phyloP scores from a whole-genome alignment of 2,329 filamentous ascomycete species.

The Aspergillus jensenii region DNA sequence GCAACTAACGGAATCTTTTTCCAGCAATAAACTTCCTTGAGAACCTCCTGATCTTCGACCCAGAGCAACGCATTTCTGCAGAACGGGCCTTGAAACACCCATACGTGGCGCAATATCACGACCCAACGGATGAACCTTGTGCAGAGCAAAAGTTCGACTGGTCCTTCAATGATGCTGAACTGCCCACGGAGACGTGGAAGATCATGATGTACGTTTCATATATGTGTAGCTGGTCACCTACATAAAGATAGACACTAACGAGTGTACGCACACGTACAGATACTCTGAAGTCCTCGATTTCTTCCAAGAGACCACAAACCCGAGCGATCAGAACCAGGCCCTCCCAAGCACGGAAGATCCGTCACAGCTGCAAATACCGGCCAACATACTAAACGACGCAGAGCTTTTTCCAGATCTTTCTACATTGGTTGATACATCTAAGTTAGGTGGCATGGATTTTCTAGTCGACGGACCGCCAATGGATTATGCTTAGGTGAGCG shows the following conservation, averaged over 20 bases:
- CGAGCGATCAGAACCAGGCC: background rate
- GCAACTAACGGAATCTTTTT: constrained; percentile 12
- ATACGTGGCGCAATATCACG: constrained; percentile 94
- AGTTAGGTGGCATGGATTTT: background rate
- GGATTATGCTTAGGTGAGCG: background rate
- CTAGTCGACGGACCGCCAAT: background rate
- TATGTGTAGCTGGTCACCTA: background rate
- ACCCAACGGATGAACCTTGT: constrained; percentile 91
- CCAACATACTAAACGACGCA: background rate
- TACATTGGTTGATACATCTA: background rate
- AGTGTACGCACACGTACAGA: constrained; percentile 52
- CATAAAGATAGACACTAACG: background rate
- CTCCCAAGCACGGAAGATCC: background rate
- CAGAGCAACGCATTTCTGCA: constrained; percentile 88
- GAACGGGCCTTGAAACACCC: constrained; percentile 83
- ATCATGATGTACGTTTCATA: constrained; percentile 85
- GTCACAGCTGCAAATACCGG: background rate
- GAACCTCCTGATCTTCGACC: constrained; percentile 96
- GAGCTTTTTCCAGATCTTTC: background rate
- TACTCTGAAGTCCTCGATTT: constrained; percentile 99
- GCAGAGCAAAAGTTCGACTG: constrained; percentile 98
- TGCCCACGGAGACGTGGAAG: constrained; percentile 99
- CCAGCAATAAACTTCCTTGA: constrained; percentile 89
- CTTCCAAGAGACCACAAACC: constrained; percentile 69
- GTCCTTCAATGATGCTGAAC: constrained; percentile 97